Percentiles rank a stretch among this genome's conserved stretches.
Conservation (phyloP, 176 grass and related monocot genomes). For the Ananas comosus region DNA sequence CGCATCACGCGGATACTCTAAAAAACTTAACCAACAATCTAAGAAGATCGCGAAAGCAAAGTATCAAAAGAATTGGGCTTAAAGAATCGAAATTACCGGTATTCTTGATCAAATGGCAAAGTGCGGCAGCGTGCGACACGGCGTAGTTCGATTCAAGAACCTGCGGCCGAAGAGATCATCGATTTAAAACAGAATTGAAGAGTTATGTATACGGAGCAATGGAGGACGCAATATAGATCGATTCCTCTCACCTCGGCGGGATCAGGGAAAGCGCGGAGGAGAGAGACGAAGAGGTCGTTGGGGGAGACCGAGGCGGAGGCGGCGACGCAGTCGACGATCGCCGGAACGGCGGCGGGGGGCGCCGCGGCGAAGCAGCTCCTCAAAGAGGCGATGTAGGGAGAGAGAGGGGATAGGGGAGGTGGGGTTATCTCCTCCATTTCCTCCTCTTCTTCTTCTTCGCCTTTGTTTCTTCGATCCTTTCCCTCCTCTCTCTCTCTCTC, state of each 20-base stretch:
- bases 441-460: too few relatives aligned
- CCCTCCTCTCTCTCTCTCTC: too few relatives aligned
- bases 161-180: too few relatives aligned
- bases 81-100: constrained; percentile 19
- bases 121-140: constrained; percentile 38
- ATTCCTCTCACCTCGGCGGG: constrained; percentile 24
- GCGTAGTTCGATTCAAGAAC: constrained; percentile 24
- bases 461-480: too few relatives aligned
- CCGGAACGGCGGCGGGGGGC: constrained; percentile 35
- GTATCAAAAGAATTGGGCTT: neutral
- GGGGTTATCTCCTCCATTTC: constrained; percentile 5
- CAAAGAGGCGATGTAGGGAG: constrained; percentile 37
- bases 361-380: constrained; percentile 46
- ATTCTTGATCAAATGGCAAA: constrained; percentile 61
- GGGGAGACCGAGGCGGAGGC: constrained; percentile 41
- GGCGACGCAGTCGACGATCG: constrained; percentile 72
- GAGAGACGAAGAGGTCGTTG: constrained; percentile 50
- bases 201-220: neutral
- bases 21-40: neutral
- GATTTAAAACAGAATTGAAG: too few relatives aligned
- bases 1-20: constrained; percentile 31
- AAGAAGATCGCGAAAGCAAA: constrained; percentile 11
- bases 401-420: constrained; percentile 9
- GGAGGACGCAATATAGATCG: neutral
- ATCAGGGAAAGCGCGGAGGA: constrained; percentile 41